phyloP scores from a whole-genome alignment of 2,329 filamentous ascomycete species.

The Cercospora brassicicola region DNA sequence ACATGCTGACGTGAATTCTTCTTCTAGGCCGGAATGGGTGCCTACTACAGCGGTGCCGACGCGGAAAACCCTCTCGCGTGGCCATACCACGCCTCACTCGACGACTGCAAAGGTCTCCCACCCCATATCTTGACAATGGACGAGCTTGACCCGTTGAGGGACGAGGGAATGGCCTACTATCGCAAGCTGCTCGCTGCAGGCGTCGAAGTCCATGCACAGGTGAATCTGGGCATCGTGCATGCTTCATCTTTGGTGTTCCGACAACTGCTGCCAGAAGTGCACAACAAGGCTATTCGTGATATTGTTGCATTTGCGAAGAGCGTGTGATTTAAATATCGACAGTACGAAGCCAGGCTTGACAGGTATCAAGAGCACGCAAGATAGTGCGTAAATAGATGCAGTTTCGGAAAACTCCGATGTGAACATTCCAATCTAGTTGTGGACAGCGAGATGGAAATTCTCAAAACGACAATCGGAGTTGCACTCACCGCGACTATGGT shows the following conservation, averaged over 20 bases:
- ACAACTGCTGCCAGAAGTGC: constrained; percentile 31
- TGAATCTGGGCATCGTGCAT: constrained; percentile 35
- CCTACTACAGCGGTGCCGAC: constrained; percentile 30
- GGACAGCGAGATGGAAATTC: too few relatives aligned
- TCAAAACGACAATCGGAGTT: too few relatives aligned
- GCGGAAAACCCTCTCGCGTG: constrained; percentile 34
- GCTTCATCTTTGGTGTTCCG: constrained; percentile 29
- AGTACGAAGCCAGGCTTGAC: neutral
- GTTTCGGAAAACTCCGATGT: too few relatives aligned
- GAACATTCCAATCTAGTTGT: too few relatives aligned
- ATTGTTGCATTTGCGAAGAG: constrained; percentile 33
- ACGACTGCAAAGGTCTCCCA: constrained; percentile 36
- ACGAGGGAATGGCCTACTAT: constrained; percentile 36
- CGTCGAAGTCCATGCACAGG: constrained; percentile 28
- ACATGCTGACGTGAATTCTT: neutral
- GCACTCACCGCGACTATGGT: too few relatives aligned
- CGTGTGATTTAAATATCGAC: constrained; percentile 13
- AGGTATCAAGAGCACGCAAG: neutral
- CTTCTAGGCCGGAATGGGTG: constrained; percentile 20
- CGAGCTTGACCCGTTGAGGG: constrained; percentile 37
- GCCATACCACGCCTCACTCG: constrained; percentile 35
- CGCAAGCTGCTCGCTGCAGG: constrained; percentile 33
- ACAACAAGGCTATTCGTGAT: constrained; percentile 27
- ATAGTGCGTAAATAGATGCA: too few relatives aligned
- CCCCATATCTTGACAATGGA: constrained; percentile 34